Conservation (phyloP, 306 rosid genomes). For the Castanea sativa region DNA sequence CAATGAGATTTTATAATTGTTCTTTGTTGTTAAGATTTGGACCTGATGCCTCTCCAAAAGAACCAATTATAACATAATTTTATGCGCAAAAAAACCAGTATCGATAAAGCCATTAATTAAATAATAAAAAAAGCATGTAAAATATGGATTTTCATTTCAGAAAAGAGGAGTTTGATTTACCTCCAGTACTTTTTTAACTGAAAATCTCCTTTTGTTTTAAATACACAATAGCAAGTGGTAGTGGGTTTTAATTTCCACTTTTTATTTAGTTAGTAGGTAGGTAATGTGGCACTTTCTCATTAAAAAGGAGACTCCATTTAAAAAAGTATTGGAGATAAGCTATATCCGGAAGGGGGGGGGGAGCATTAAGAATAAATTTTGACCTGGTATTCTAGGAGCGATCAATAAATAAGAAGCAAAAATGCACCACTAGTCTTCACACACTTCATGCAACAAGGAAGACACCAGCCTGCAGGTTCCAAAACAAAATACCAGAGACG, state of each 20-base stretch:
- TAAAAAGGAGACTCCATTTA: too few relatives aligned
- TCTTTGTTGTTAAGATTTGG: neutral
- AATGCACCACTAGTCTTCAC: slow-evolving; percentile 12
- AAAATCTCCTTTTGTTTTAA: too few relatives aligned
- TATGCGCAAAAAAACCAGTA: neutral
- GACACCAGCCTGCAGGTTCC: slow-evolving; percentile 55
- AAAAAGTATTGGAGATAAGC: too few relatives aligned
- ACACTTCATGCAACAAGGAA: slow-evolving; percentile 38
- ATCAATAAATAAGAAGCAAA: neutral
- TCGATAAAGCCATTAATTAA: neutral
- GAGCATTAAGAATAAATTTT: neutral
- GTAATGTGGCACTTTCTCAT: too few relatives aligned
- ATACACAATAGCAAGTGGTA: too few relatives aligned
- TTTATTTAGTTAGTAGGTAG: too few relatives aligned
- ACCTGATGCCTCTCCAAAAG: neutral
- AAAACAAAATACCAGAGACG: slow-evolving; percentile 13
- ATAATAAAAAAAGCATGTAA: neutral
- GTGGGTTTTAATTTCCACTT: too few relatives aligned
- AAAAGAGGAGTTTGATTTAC: too few relatives aligned
- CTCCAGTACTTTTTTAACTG: too few relatives aligned
- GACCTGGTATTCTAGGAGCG: neutral
- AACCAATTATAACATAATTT: neutral
- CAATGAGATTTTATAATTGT: neutral
- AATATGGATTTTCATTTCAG: neutral
- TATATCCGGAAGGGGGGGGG: neutral